phyloP scores from a whole-genome alignment of 495 filamentous ascomycete species.

The Parmelia sp. region DNA sequence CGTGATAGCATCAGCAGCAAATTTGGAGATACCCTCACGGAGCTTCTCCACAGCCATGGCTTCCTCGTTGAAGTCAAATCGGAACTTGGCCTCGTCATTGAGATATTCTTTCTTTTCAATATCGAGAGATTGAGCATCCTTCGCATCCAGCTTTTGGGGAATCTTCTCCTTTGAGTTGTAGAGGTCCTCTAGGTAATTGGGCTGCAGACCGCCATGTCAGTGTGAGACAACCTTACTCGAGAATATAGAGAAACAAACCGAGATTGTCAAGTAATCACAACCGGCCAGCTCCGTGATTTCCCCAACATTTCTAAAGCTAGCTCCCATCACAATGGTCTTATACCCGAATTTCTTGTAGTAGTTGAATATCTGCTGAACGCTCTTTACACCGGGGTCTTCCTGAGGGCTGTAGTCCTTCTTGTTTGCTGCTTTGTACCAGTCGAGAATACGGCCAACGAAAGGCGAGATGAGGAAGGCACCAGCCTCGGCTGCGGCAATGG shows the following conservation, averaged over 20 bases:
- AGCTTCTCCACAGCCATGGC: slow-evolving; percentile 99
- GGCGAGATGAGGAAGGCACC: slow-evolving; percentile 98
- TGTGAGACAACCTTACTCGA: background rate
- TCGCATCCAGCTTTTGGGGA: slow-evolving; percentile 85
- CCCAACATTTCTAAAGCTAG: slow-evolving; percentile 89
- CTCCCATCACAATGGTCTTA: slow-evolving; percentile 99
- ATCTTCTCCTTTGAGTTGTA: slow-evolving; percentile 71
- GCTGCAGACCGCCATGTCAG: slow-evolving; percentile 41
- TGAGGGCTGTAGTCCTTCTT: slow-evolving; percentile 84
- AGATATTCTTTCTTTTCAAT: slow-evolving; percentile 89
- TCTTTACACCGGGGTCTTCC: slow-evolving; percentile 96
- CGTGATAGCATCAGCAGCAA: slow-evolving; percentile 89
- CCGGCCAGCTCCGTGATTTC: slow-evolving; percentile 98
- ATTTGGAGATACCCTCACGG: slow-evolving; percentile 97
- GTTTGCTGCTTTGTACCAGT: slow-evolving; percentile 96
- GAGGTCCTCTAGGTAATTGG: slow-evolving; percentile 89
- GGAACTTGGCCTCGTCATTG: slow-evolving; percentile 81
- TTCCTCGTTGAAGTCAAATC: slow-evolving; percentile 99
- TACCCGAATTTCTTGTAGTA: slow-evolving; percentile 99
- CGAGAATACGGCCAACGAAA: slow-evolving; percentile 98
- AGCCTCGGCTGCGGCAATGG: slow-evolving; percentile 93
- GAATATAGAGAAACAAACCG: slow-evolving; percentile 40
- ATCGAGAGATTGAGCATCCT: slow-evolving; percentile 57
- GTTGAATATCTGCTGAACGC: slow-evolving; percentile 94
- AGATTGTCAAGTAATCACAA: slow-evolving; percentile 98